A percentile compares a stretch with the other conserved stretches of the same genome.
Evolutionary conservation across 208 protist species (phyloP).

Genomic region (Borovskyia barvae): DNA sequence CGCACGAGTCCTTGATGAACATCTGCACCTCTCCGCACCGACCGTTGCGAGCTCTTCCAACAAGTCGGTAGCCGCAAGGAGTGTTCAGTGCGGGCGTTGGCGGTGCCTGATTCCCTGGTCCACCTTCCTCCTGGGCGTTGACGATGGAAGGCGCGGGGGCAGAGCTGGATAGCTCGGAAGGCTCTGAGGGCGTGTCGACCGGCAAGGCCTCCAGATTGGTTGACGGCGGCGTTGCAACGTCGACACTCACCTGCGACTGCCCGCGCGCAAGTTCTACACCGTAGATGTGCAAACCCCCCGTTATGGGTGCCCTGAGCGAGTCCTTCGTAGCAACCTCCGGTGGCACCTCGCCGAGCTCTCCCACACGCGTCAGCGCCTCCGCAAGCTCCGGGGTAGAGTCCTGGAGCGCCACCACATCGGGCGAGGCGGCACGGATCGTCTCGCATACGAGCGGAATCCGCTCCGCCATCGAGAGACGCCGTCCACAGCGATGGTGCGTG

Average conservation of each 20-base stretch:
- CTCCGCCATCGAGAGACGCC: constrained; percentile 47
- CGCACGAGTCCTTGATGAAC: constrained; percentile 40
- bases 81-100: background rate
- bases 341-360: no score
- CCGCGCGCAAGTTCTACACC: no score
- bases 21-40: constrained; percentile 70
- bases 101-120: background rate
- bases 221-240: background rate
- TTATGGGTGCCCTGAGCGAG: constrained; percentile 3
- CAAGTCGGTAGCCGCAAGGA: constrained; percentile 36
- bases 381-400: constrained; percentile 59
- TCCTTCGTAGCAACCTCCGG: background rate
- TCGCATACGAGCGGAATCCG: constrained; percentile 48
- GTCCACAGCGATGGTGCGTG: constrained; percentile 45
- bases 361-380: constrained; percentile 22
- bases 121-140: background rate
- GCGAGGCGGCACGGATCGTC: constrained; percentile 34
- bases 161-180: no score
- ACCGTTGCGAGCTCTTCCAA: constrained; percentile 67
- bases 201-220: background rate
- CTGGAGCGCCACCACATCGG: constrained; percentile 83
- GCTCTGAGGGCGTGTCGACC: background rate
- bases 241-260: constrained; percentile 9
- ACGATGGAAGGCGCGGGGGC: no score
- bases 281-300: no score